Base-by-base conservation (phyloP, 108 stramenopile genomes). In the Aurantiochytrium sp. region DNA sequence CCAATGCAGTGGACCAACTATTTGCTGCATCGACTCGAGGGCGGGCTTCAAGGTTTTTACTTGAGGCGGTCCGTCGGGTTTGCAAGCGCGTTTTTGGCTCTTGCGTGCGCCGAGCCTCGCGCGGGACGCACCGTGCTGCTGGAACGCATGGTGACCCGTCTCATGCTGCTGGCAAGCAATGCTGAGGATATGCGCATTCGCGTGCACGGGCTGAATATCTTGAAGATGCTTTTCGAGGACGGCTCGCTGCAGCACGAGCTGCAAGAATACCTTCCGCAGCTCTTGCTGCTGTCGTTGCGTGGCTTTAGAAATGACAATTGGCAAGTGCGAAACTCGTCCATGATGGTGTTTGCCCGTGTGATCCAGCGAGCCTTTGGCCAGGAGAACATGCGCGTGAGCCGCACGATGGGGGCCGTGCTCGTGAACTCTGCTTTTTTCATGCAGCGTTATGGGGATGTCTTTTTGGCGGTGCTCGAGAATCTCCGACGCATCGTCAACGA, bases 271-370 rank as follows among this genome's bases (percentile, higher is more conserved):
- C 4, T 83, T 4, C 45, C 45, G 23, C 49, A 83, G 25, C 25
- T 83, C 19, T 53, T 83, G 45, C n/a, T 83, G 10, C 23, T 83
- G 45, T 47, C 76, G n/a, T 12, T 83, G 23, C 49, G 51, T 16
- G 76, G 76, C 51, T 83, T 83, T 4, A 43, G 76, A 0, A n/a
- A 19, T 0, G 76, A 47, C 14, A 23, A 47, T 12, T 83, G 76
- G 76, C 76, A 83, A 35, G 76, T 83, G n/a, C 76, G 76, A 12
- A 83, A 83, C 76, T 83, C 76, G 0, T 83, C 76, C 76, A 83
- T 83, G 76, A 83, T 83, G 76, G 51, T 83, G 45, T 83, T 83
- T 35, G 76, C 76, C 6, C 76, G 51, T 6, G 49, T 83, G 18
- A 53, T 83, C n/a, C 76, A 53, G 45, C 19, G 76, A 23, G 76